Conservation (phyloP, 2,329 filamentous ascomycete species). For the Paecilomyces fulvus region DNA sequence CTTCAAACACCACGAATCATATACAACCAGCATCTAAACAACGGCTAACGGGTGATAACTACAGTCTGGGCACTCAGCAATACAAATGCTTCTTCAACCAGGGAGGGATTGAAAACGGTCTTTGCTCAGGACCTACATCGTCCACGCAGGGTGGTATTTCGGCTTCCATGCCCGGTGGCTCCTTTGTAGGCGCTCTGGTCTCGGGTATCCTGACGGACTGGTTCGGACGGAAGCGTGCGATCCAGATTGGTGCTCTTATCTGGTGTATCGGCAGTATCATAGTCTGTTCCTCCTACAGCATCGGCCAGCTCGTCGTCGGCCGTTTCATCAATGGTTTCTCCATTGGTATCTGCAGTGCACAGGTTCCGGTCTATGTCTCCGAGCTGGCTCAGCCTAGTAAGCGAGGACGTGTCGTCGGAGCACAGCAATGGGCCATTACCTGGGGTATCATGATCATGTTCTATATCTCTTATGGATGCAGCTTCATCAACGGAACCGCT, state of each 20-base stretch:
- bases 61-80: slow-evolving; percentile 52
- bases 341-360: slow-evolving; percentile 64
- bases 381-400: slow-evolving; percentile 53
- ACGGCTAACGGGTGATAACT: background rate
- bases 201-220: slow-evolving; percentile 50
- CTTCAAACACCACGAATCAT: background rate
- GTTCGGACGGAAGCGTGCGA: slow-evolving; percentile 45
- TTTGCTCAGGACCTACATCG: slow-evolving; percentile 41
- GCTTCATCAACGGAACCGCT: slow-evolving; percentile 48
- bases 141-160: slow-evolving; percentile 61
- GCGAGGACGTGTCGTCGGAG: slow-evolving; percentile 56
- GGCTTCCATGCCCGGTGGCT: slow-evolving; percentile 65
- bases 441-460: slow-evolving; percentile 65
- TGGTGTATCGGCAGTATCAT: slow-evolving; percentile 52
- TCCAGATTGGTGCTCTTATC: slow-evolving; percentile 45
- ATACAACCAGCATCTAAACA: no score
- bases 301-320: slow-evolving; percentile 63
- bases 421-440: slow-evolving; percentile 68
- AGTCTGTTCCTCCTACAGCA: slow-evolving; percentile 54
- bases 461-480: slow-evolving; percentile 54
- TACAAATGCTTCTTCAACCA: slow-evolving; percentile 68
- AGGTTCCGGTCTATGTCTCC: slow-evolving; percentile 62
- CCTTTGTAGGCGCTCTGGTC: slow-evolving; percentile 52
- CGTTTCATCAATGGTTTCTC: slow-evolving; percentile 64
- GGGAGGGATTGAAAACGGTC: slow-evolving; percentile 19